Percentiles rank a stretch among this genome's conserved stretches.
phyloP scores from a whole-genome alignment of 495 filamentous ascomycete genomes.

The Peziza echinospora region DNA sequence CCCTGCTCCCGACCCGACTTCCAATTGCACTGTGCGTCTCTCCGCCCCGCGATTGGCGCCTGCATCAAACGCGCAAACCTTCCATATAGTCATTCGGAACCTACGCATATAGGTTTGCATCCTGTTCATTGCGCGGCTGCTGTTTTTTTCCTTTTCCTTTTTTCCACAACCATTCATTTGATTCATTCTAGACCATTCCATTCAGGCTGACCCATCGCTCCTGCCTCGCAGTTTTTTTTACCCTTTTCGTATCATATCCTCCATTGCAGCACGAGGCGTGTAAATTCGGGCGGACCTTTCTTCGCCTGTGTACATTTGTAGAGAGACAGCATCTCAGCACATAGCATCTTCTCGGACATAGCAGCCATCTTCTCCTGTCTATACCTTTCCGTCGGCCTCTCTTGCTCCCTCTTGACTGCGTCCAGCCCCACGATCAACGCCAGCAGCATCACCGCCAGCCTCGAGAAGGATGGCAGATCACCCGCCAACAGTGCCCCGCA shows the following conservation, averaged over 20 bases:
- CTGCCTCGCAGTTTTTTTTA: too few species aligned
- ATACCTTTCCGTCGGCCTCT: constrained; percentile 6
- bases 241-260: background rate
- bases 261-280: background rate
- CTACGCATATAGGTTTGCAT: background rate
- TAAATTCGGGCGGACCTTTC: constrained; percentile 2
- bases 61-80: background rate
- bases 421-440: constrained; percentile 4
- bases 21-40: background rate
- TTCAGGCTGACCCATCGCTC: background rate
- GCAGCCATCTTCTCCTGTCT: constrained; percentile 2
- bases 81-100: background rate
- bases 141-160: too few species aligned
- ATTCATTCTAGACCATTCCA: background rate
- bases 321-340: constrained; percentile 1
- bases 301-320: constrained; percentile 14
- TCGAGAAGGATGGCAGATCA: constrained; percentile 14
- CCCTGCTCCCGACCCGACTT: too few species aligned
- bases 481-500: constrained; percentile 15
- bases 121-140: too few species aligned
- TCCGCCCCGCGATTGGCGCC: constrained; percentile 6
- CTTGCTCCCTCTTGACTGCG: too few species aligned
- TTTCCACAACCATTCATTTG: background rate
- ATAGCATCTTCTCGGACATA: background rate
- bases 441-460: background rate